Percentiles rank a stretch among this genome's conserved stretches.
phyloP scores from a whole-genome alignment of 306 rosid genomes.

The Rubus parviflorus region DNA sequence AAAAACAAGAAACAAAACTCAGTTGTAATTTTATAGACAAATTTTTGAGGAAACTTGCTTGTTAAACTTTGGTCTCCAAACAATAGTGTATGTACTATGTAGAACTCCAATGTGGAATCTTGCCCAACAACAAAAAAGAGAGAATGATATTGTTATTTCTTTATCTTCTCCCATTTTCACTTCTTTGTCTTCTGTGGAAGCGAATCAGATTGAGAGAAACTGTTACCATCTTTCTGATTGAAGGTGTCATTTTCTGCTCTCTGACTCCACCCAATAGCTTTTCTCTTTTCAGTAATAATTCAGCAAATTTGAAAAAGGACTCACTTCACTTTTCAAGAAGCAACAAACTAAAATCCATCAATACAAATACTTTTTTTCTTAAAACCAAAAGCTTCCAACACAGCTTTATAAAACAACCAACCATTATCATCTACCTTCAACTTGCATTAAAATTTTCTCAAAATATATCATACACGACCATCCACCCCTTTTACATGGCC shows the following conservation, averaged over 20 bases:
- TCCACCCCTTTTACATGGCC: slow-evolving; percentile 45
- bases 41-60: not conserved
- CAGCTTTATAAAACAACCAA: slow-evolving; percentile 47
- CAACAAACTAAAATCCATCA: slow-evolving; percentile 18
- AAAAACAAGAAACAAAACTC: not conserved
- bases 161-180: not conserved
- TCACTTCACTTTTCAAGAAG: slow-evolving; percentile 30
- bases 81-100: not conserved
- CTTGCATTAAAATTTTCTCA: slow-evolving; percentile 49
- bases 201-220: slow-evolving; percentile 16
- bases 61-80: not conserved
- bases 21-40: not conserved
- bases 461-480: slow-evolving; percentile 45
- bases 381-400: slow-evolving; percentile 51
- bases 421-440: slow-evolving; percentile 49
- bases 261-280: slow-evolving; percentile 28
- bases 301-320: slow-evolving; percentile 28
- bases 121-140: not conserved
- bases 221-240: slow-evolving; percentile 17
- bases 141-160: not conserved
- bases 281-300: slow-evolving; percentile 27
- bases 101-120: not conserved
- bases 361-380: slow-evolving; percentile 22
- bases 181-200: not conserved
- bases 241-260: slow-evolving; percentile 32